phyloP scores from a whole-genome alignment of 164 flowering plant species.

The Umbellularia californica region DNA sequence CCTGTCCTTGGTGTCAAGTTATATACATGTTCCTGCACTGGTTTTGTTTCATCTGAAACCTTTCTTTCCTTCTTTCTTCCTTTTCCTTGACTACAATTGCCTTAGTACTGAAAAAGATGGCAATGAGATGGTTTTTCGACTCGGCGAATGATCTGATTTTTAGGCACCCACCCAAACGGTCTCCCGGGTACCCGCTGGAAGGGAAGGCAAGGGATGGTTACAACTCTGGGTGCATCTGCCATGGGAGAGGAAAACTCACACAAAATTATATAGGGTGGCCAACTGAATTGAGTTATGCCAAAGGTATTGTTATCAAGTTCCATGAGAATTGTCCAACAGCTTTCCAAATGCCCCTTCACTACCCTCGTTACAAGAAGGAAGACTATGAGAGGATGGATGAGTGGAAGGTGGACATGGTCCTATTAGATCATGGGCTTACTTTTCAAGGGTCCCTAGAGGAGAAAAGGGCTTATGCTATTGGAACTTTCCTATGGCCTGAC shows the following conservation, averaged over 20 bases:
- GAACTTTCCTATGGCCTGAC: conserved; percentile 26
- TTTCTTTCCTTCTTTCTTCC: too few relatives aligned
- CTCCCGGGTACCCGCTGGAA: neutral
- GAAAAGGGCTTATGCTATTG: conserved; percentile 26
- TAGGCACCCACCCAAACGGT: neutral
- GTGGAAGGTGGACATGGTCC: conserved; percentile 14
- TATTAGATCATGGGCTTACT: conserved; percentile 20
- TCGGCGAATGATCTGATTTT: neutral
- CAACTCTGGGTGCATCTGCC: neutral
- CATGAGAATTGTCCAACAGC: neutral
- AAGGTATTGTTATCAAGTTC: too few relatives aligned
- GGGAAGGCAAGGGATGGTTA: neutral
- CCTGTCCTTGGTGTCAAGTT: too few relatives aligned
- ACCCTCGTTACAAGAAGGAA: conserved; percentile 12
- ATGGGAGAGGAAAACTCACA: neutral
- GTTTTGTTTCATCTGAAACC: too few relatives aligned
- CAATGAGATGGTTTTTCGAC: neutral
- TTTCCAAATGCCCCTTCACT: conserved; percentile 11
- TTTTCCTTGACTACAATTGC: too few relatives aligned
- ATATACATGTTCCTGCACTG: too few relatives aligned
- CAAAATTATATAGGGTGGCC: neutral
- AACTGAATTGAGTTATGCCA: too few relatives aligned
- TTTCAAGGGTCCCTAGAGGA: conserved; percentile 17
- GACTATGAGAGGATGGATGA: conserved; percentile 7
- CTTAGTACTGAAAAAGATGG: too few relatives aligned